A percentile compares a stretch with the other conserved stretches of the same genome.
phyloP scores from a whole-genome alignment of 2,329 filamentous ascomycete species.

The Colletotrichum agaves region DNA sequence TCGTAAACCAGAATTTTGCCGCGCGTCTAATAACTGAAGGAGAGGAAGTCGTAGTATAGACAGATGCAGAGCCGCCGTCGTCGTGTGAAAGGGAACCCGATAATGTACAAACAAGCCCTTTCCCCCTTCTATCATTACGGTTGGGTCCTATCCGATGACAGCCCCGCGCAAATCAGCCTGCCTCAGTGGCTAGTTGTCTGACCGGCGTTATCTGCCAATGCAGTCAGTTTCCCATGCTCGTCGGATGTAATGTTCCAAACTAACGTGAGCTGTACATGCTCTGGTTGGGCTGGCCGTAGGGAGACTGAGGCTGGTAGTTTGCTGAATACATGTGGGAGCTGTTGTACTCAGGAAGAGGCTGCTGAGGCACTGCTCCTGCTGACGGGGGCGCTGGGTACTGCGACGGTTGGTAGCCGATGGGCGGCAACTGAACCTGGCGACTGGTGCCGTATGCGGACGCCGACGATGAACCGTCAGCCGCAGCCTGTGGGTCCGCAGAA shows the following conservation, averaged over 20 bases:
- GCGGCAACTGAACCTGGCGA: constrained; percentile 74
- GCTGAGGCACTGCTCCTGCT: constrained; percentile 58
- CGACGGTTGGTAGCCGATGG: constrained; percentile 76
- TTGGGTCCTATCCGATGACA: constrained; percentile 19
- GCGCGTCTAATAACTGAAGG: constrained; percentile 36
- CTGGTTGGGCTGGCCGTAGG: constrained; percentile 66
- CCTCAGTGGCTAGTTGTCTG: constrained; percentile 37
- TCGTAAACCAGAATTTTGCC: constrained; percentile 36
- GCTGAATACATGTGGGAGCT: constrained; percentile 63
- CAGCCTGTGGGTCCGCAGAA: constrained; percentile 57
- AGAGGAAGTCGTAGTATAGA: constrained; percentile 35
- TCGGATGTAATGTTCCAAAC: constrained; percentile 31
- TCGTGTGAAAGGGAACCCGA: constrained; percentile 30
- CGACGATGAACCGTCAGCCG: constrained; percentile 62
- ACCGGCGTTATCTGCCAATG: constrained; percentile 39
- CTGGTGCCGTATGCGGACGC: constrained; percentile 67
- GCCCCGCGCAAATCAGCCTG: background rate
- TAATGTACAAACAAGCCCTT: constrained; percentile 38
- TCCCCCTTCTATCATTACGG: constrained; percentile 30
- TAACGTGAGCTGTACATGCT: constrained; percentile 71
- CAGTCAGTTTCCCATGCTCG: constrained; percentile 18
- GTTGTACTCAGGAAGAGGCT: constrained; percentile 66
- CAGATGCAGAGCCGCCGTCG: constrained; percentile 27
- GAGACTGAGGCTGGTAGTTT: constrained; percentile 68
- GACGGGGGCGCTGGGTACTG: constrained; percentile 75